Conservation (phyloP, 2,329 filamentous ascomycete genomes). For the Talaromyces sp. region DNA sequence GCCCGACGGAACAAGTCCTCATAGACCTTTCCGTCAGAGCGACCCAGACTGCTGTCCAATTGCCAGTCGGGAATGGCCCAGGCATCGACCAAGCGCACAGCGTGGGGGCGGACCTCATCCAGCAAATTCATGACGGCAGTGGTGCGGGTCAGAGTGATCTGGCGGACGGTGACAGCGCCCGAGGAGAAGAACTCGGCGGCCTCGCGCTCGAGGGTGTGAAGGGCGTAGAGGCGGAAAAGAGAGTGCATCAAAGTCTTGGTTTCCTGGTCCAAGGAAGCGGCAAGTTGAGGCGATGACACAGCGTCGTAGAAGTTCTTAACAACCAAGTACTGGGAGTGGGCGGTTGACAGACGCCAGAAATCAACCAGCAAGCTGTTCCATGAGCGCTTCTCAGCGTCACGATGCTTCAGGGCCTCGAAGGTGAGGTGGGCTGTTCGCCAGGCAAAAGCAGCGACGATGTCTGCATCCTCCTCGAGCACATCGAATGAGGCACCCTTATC, state of each 20-base stretch:
- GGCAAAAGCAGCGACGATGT: slow-evolving; percentile 73
- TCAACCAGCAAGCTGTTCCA: slow-evolving; percentile 79
- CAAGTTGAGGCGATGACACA: slow-evolving; percentile 59
- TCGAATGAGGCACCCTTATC: slow-evolving; percentile 76
- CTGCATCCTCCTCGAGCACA: slow-evolving; percentile 68
- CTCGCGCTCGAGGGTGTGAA: slow-evolving; percentile 69
- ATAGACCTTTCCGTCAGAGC: slow-evolving; percentile 74
- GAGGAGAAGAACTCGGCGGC: slow-evolving; percentile 73
- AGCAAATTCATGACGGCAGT: slow-evolving; percentile 70
- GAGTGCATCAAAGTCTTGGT: slow-evolving; percentile 65
- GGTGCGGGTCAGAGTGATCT: slow-evolving; percentile 70
- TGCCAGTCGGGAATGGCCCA: slow-evolving; percentile 82
- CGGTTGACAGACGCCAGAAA: slow-evolving; percentile 75
- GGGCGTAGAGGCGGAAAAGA: slow-evolving; percentile 67
- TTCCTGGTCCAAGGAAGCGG: slow-evolving; percentile 58
- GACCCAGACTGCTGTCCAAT: slow-evolving; percentile 70
- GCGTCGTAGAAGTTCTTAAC: slow-evolving; percentile 78
- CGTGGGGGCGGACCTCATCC: slow-evolving; percentile 72
- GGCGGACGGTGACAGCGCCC: slow-evolving; percentile 68
- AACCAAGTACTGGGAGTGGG: slow-evolving; percentile 75
- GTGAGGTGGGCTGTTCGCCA: slow-evolving; percentile 75
- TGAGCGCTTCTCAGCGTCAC: slow-evolving; percentile 72
- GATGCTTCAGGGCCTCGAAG: slow-evolving; percentile 73
- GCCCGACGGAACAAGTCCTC: slow-evolving; percentile 76
- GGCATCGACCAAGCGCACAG: slow-evolving; percentile 69